Conservation (phyloP, 2,329 filamentous ascomycete species). For the Emericellopsis cladophorae region DNA sequence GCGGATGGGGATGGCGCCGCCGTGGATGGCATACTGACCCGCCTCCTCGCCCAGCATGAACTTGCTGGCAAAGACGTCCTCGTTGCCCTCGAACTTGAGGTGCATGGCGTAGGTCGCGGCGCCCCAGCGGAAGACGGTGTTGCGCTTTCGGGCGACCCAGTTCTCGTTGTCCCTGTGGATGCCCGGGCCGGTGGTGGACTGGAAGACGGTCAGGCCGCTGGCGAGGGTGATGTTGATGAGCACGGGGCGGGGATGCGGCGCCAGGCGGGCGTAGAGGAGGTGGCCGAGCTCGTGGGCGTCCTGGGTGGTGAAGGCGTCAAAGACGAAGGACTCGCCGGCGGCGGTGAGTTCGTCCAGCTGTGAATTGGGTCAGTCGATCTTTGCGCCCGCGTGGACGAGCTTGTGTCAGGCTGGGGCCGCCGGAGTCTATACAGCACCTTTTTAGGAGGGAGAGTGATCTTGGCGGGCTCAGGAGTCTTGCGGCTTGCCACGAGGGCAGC, state of each 20-base stretch:
- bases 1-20: constrained; percentile 61
- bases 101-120: constrained; percentile 59
- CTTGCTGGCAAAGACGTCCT: constrained; percentile 50
- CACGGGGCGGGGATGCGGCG: constrained; percentile 33
- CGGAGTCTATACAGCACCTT: not conserved
- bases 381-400: not conserved
- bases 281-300: constrained; percentile 56
- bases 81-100: constrained; percentile 52
- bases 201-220: constrained; percentile 52
- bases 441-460: not conserved
- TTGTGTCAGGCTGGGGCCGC: not conserved
- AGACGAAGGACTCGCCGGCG: constrained; percentile 28
- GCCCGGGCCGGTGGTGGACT: constrained; percentile 53
- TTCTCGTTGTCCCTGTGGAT: constrained; percentile 58
- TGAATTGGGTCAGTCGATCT: not conserved
- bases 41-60: constrained; percentile 48
- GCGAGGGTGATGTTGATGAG: constrained; percentile 54
- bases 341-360: constrained; percentile 16
- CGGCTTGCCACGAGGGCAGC: constrained; percentile 2
- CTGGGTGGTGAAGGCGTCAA: constrained; percentile 44
- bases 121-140: constrained; percentile 60
- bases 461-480: not conserved
- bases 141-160: constrained; percentile 60
- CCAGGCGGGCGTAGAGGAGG: constrained; percentile 50
- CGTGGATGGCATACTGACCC: constrained; percentile 62